Percentiles rank a stretch among this genome's conserved stretches.
Conservation (phyloP, 2,329 filamentous ascomycete species). For the Cordyceps farinosa region DNA sequence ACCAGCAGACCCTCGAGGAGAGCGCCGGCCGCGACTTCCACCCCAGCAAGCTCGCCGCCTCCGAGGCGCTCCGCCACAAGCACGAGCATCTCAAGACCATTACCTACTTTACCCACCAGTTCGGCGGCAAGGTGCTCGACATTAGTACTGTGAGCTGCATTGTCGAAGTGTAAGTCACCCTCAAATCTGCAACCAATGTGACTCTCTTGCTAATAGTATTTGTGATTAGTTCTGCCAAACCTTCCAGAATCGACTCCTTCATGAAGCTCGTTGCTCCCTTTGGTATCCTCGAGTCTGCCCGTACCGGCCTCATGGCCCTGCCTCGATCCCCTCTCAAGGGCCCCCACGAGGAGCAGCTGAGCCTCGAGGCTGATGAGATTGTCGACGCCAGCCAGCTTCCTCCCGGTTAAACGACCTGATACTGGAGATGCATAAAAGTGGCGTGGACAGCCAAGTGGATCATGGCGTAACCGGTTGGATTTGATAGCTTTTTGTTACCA, state of each 20-base stretch:
- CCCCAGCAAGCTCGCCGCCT: conserved; percentile 78
- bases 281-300: conserved; percentile 91
- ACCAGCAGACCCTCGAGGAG: conserved; percentile 42
- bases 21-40: conserved; percentile 68
- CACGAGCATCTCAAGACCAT: conserved; percentile 96
- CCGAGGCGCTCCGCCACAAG: conserved; percentile 90
- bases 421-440: background rate
- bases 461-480: conserved; percentile 24
- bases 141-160: conserved; percentile 99
- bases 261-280: conserved; percentile 93
- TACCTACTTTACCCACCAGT: conserved; percentile 95
- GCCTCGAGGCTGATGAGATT: conserved; percentile 88
- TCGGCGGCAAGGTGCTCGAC: conserved; percentile 94
- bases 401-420: conserved; percentile 61
- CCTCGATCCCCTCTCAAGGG: conserved; percentile 85
- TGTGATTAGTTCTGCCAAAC: conserved; percentile 74
- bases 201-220: conserved; percentile 23
- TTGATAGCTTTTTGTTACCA: conserved; percentile 13
- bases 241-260: conserved; percentile 90
- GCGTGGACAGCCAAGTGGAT: background rate
- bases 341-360: conserved; percentile 62
- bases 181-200: conserved; percentile 13
- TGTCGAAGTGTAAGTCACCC: conserved; percentile 79
- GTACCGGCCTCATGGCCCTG: conserved; percentile 94
- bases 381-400: conserved; percentile 93